phyloP scores from a whole-genome alignment of 176 grass and related monocot species.

The Bothriochloa decipiens region DNA sequence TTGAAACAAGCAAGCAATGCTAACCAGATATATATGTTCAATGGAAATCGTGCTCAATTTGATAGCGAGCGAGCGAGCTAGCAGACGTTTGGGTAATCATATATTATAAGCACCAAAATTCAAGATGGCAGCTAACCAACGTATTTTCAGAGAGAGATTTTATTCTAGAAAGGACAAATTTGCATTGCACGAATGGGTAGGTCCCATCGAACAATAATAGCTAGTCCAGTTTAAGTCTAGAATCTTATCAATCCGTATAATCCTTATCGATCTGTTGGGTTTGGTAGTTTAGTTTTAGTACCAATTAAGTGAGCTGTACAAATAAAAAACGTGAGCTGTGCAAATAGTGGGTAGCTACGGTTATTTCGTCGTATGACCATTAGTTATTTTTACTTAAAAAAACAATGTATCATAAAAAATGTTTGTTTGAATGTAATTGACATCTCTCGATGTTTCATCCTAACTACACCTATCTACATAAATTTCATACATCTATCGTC shows the following conservation, averaged over 20 bases:
- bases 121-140: conserved; percentile 19
- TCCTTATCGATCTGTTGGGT: conserved; percentile 10
- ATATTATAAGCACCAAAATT: background rate
- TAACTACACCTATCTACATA: too few relatives aligned
- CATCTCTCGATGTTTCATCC: too few relatives aligned
- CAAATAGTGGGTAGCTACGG: background rate
- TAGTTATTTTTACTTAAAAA: background rate
- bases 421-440: background rate
- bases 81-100: background rate
- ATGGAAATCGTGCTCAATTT: conserved; percentile 16
- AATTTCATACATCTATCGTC: too few relatives aligned
- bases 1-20: background rate
- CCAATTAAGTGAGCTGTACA: background rate
- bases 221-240: background rate
- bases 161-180: conserved; percentile 16
- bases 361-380: background rate
- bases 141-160: conserved; percentile 4
- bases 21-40: too few relatives aligned
- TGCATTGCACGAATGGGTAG: conserved; percentile 37
- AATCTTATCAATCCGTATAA: background rate
- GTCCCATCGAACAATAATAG: background rate
- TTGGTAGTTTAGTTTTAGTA: background rate
- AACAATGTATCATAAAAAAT: background rate
- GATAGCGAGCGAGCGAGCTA: background rate
- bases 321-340: too few relatives aligned